These are phyloP conservation scores for Solanum tarapatanum DNA, from an alignment of 257 asterid species.

Conservation along the genomic window DNA sequence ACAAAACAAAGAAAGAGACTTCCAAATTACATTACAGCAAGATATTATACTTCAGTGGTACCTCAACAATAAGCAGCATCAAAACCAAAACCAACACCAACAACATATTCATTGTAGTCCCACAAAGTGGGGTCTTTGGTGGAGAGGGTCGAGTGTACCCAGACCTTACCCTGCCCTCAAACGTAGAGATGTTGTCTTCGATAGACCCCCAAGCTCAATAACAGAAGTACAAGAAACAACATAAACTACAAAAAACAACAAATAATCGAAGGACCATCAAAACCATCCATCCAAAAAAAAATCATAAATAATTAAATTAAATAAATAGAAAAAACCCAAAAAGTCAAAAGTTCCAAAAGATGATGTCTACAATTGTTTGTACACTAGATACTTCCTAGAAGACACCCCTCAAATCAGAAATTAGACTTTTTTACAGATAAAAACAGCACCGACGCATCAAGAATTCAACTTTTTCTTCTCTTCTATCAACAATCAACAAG, in stretches of 20 bases:
- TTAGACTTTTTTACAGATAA: background rate
- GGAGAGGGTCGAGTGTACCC: background rate
- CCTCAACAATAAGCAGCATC: background rate
- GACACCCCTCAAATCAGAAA: background rate
- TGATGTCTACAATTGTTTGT: constrained; percentile 11
- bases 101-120: background rate
- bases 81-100: background rate
- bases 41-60: background rate
- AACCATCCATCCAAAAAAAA: background rate
- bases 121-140: background rate
- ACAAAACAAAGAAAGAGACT: background rate
- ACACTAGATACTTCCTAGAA: background rate
- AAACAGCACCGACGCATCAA: background rate
- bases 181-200: background rate
- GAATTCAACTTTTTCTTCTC: background rate
- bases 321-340: background rate
- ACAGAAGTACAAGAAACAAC: background rate
- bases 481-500: background rate
- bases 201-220: background rate
- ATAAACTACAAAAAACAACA: background rate
- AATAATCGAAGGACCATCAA: background rate
- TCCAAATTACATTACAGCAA: background rate
- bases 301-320: background rate
- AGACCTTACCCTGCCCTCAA: background rate
- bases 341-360: constrained; percentile 9